Percentiles rank a stretch among this genome's conserved stretches.
phyloP scores from a whole-genome alignment of 805 yeast species.

The Kuraishia piskuri region DNA sequence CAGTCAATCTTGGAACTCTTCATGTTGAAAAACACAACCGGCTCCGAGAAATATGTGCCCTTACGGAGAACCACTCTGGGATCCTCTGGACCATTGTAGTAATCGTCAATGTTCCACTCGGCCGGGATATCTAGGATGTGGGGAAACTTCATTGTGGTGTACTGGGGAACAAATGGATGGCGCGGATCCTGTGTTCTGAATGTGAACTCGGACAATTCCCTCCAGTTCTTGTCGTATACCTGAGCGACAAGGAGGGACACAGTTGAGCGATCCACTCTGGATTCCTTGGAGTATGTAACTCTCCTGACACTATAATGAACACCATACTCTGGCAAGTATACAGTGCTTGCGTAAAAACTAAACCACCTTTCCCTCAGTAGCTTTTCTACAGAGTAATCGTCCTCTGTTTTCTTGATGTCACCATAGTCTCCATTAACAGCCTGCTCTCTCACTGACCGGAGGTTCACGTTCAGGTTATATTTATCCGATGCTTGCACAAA shows the following conservation, averaged over 20 bases:
- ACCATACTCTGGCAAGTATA: constrained; percentile 33
- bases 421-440: background rate
- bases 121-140: background rate
- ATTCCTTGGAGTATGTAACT: constrained; percentile 18
- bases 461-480: background rate
- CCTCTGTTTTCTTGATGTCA: background rate
- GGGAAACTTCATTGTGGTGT: constrained; percentile 2
- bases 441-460: background rate
- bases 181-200: background rate
- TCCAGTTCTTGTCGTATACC: constrained; percentile 28
- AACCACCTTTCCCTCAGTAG: constrained; percentile 4
- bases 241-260: constrained; percentile 17
- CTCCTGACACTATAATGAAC: constrained; percentile 32
- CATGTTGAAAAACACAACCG: constrained; percentile 27
- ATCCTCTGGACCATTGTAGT: constrained; percentile 30
- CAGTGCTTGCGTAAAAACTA: constrained; percentile 9
- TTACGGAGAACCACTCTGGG: constrained; percentile 24
- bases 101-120: background rate
- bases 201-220: constrained; percentile 16
- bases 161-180: background rate
- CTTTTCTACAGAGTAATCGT: background rate
- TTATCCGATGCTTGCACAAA: constrained; percentile 1
- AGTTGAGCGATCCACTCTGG: constrained; percentile 4
- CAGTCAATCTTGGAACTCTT: constrained; percentile 9
- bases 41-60: constrained; percentile 26